Base-by-base conservation (phyloP, 768 basidiomycete genomes). In the Mycena sanguinolenta region DNA sequence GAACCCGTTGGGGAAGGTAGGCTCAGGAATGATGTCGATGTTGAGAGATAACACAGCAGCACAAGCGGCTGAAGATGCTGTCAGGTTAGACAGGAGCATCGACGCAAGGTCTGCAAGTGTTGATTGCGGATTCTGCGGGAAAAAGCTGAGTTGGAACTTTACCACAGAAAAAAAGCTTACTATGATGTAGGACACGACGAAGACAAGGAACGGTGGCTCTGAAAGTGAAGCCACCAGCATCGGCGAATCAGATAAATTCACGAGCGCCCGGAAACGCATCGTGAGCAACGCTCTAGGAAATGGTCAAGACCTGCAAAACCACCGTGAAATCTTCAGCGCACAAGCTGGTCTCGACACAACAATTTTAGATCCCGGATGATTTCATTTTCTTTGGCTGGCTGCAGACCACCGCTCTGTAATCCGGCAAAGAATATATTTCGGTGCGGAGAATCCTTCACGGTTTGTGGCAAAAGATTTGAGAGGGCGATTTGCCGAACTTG, bases 31-130 rank as follows among this genome's bases (percentile, higher is more conserved):
- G 53, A 96, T 83, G 3, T 90, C 82, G 55, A 98, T 86, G 67
- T 88, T 88, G 52, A 96, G 82, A 1, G 84, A 83, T 7, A 95
- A 82, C 12, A 99, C 79, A 10, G 85, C 79, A 13, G 87, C 82
- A 73, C 94, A 92, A 62, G 93, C 87, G 0, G 87, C 80, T 2
- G 93, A 85, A 52, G 94, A 91, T 6, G 93, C 87, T 12, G 95
- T 94, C 38, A 98, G 83, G 82, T 99, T 99, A n/a, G 96, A 97
- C 13, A 99, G 87, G 1, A 98, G 85, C 97, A 99, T 99, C n/a
- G 95, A 88, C 4, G 96, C 95, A 23, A 99, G 89, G 84, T 98
- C 97, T 38, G 96, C 95, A 30, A 98, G 91, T 66, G 92, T 90
- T 13, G 97, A 91, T 69, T 92, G 89, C n/a, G 95, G 92, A 80